Base-by-base conservation (phyloP, 805 yeast species). In the Crinitomyces ghanaensis region DNA sequence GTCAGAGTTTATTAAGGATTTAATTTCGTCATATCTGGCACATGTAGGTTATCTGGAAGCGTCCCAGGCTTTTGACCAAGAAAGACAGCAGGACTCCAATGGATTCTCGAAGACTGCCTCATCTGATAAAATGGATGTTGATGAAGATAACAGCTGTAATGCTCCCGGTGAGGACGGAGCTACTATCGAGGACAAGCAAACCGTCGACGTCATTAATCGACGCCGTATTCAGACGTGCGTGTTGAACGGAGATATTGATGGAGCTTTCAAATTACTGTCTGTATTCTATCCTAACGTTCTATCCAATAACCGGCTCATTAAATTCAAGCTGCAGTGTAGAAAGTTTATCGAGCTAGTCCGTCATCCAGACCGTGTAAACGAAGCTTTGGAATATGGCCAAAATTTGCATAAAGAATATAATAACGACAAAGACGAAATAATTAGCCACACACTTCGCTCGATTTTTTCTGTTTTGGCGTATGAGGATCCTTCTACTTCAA, bases 11-110 rank as follows among this genome's bases (percentile, higher is more conserved):
- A 47, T 63, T 30, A 56, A 57, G 27, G 43, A 53, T 15, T 52
- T 66, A 26, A 59, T 68, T 3, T 41, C 59, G n/a, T 54, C 63
- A 9, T 76, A 74, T 48, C 63, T 77, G 24, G 60, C 65, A n/a
- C 72, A 74, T 45, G 64, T 66, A 34, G 84, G 84, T 2, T 68
- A 64, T 44, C 59, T 62, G 19, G 72, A 71, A 35, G 67, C 73
- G 2, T 68, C 72, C 2, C 59, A 59, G 37, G 68, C 73, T 0
- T 69, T 77, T 37, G 53, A 62, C 15, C 50, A 57, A 23, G 83
- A 75, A 41, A 43, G 68, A 19, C 41, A 44, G 6, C 41, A 48
- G 27, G 14, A 11, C 6, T 16, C 6, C 15, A 6, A 6, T 6
- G 6, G 8, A 12, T 12, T 11, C 7, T 12, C 27, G n/a, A 25